These are phyloP conservation scores for Ustilago xerochloae DNA, from an alignment of 1,284 basidiomycete species.

Conservation along the genomic window DNA sequence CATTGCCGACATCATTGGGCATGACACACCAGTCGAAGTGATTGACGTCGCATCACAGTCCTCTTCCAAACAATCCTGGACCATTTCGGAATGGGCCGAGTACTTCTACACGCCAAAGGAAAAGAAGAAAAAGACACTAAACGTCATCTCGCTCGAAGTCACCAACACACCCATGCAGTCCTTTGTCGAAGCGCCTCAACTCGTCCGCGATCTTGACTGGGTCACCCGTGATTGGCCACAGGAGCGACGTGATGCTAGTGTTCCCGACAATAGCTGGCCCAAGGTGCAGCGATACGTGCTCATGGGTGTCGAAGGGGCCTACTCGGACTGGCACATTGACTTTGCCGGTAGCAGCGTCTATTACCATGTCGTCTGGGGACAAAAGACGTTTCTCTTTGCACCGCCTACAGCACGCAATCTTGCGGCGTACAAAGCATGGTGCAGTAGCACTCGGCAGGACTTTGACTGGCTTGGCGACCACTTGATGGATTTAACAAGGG, in stretches of 20 bases:
- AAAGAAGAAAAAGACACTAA: slow-evolving; percentile 76
- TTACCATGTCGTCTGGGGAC: slow-evolving; percentile 58
- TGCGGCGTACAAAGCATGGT: slow-evolving; percentile 85
- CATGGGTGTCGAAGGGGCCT: slow-evolving; percentile 83
- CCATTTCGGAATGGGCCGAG: slow-evolving; percentile 86
- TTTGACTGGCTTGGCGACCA: slow-evolving; percentile 90
- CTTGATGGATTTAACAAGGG: slow-evolving; percentile 86
- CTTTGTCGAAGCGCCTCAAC: slow-evolving; percentile 80
- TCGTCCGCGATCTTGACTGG: slow-evolving; percentile 86
- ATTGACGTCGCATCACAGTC: slow-evolving; percentile 69
- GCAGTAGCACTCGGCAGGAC: slow-evolving; percentile 79
- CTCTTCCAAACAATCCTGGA: slow-evolving; percentile 74
- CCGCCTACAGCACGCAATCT: slow-evolving; percentile 87
- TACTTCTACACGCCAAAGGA: slow-evolving; percentile 79
- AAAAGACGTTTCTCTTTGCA: slow-evolving; percentile 89
- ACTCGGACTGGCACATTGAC: slow-evolving; percentile 76
- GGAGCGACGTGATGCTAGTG: slow-evolving; percentile 50
- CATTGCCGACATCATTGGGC: slow-evolving; percentile 79
- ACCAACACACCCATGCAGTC: slow-evolving; percentile 80
- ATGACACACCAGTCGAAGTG: slow-evolving; percentile 57
- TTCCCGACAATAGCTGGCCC: slow-evolving; percentile 74
- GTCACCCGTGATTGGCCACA: slow-evolving; percentile 92
- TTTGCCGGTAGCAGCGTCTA: slow-evolving; percentile 55
- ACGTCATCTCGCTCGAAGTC: slow-evolving; percentile 89
- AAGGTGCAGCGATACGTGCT: slow-evolving; percentile 96